Percentiles rank a stretch among this genome's conserved stretches.
phyloP scores from a whole-genome alignment of 1,284 basidiomycete species.

The Coniferiporia weirii region DNA sequence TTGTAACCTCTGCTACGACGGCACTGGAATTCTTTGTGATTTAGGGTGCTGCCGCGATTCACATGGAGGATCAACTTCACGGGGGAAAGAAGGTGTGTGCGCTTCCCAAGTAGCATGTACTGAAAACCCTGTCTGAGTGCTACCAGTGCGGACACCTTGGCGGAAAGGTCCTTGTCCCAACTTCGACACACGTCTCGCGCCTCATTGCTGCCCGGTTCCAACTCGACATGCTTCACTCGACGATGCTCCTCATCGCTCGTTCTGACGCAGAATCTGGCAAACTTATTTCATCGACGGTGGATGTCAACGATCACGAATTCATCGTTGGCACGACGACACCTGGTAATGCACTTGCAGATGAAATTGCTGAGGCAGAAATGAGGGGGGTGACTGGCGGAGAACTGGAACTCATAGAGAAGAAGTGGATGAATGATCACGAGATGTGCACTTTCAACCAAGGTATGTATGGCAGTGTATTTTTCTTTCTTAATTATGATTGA shows the following conservation, averaged over 20 bases:
- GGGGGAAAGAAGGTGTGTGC: constrained; percentile 74
- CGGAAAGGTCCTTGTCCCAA: constrained; percentile 91
- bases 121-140: background rate
- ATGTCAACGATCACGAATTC: constrained; percentile 70
- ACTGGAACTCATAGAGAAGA: constrained; percentile 70
- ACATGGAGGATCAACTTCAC: constrained; percentile 89
- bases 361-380: constrained; percentile 69
- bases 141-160: constrained; percentile 83
- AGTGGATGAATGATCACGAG: constrained; percentile 71
- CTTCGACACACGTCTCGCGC: constrained; percentile 80
- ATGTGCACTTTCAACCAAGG: constrained; percentile 85
- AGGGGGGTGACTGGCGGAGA: constrained; percentile 64
- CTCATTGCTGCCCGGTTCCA: constrained; percentile 83
- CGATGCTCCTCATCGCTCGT: constrained; percentile 85
- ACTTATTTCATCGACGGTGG: constrained; percentile 81
- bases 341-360: constrained; percentile 65
- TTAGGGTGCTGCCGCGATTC: constrained; percentile 81
- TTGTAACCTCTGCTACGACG: background rate
- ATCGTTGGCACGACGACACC: constrained; percentile 67
- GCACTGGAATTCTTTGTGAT: constrained; percentile 2
- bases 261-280: constrained; percentile 91
- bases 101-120: background rate
- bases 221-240: constrained; percentile 81
- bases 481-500: constrained; percentile 3
- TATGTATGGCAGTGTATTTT: constrained; percentile 23